Evolutionary conservation across 73 alveolate genomes (phyloP), one percentile per base, ranked within the genome.

Genomic region (Uronychia binucleata): DNA sequence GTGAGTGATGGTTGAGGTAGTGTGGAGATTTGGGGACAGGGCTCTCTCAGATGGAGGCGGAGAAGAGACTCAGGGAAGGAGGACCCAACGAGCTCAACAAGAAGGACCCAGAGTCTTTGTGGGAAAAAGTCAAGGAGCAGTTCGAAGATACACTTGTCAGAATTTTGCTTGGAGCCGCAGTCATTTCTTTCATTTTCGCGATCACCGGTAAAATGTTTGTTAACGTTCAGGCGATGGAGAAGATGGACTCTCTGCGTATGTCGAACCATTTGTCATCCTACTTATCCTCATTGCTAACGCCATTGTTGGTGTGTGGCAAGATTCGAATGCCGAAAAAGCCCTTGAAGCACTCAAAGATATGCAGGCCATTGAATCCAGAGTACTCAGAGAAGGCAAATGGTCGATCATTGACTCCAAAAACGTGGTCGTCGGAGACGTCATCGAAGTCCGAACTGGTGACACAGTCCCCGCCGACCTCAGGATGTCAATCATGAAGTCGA

Each of bases 301-400:
- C 14, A 89, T 89, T 33, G 96, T 96, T 34, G 99, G 99, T 5
- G 97, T 96, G 28, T 93, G 97, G 98, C 98, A 97, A 86, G 99
- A 97, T 74, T 84, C 97, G 85, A 95, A 97, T 78, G 99, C 99
- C 26, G 99, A 97, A 88, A 91, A 93, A 79, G 99, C 99, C 33
- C 89, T 97, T 78, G 99, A 95, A 77, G 99, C 99, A 30, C 89
- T 97, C 57, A 96, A 96, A 89, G 93, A 93, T 85, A 92, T 86
- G 90, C 91, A 85, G 84, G 95, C 98, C 5, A 92, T 93, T 19
- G 97, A 93, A 77, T 97, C 97, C 46, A 86, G 80, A 33, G 94
- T 90, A 35, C 58, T 88, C 19, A 88, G 99, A 93, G 95, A 92
- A 30, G 96, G 95, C 34, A 82, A 59, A 30, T 94, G 99, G 99